Percentiles rank a stretch among this genome's conserved stretches.
Conservation (phyloP, 208 protist species). For the Trypanosoma conorhini region DNA sequence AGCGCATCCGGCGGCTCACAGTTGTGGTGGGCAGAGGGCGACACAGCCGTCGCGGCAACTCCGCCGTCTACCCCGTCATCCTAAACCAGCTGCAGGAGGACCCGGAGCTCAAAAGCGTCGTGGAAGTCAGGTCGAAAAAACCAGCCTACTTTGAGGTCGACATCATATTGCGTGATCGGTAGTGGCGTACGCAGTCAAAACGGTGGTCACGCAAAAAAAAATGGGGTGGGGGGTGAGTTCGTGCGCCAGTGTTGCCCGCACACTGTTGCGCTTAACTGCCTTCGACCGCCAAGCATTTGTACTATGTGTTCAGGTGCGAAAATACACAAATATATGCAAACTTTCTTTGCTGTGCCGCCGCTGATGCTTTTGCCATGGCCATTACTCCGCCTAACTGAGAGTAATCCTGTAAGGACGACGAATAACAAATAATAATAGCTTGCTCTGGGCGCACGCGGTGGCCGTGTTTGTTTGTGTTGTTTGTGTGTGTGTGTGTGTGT, state of each 20-base stretch:
- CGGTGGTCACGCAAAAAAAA: too few species aligned
- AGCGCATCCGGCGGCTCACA: conserved; percentile 41
- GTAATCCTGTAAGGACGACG: not conserved
- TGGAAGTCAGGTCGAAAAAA: conserved; percentile 45
- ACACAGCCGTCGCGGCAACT: conserved; percentile 60
- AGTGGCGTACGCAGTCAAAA: not conserved
- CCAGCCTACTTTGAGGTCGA: conserved; percentile 44
- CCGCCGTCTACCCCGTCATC: conserved; percentile 38
- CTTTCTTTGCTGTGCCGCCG: not conserved
- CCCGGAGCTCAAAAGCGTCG: conserved; percentile 26
- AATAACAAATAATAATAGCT: not conserved
- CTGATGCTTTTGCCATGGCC: not conserved
- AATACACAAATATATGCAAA: too few species aligned
- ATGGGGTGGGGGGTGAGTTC: not conserved
- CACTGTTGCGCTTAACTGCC: too few species aligned
- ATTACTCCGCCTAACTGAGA: too few species aligned
- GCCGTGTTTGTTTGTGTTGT: too few species aligned
- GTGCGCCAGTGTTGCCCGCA: too few species aligned
- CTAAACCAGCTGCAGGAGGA: conserved; percentile 42
- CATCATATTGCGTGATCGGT: not conserved
- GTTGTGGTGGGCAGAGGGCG: conserved; percentile 64
- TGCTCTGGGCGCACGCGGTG: too few species aligned
- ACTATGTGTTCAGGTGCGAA: too few species aligned
- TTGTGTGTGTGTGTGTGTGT: too few species aligned
- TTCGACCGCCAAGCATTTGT: too few species aligned